Base-by-base conservation (phyloP, 1,139 yeast genomes). In the Yamadazyma jaroonii region DNA sequence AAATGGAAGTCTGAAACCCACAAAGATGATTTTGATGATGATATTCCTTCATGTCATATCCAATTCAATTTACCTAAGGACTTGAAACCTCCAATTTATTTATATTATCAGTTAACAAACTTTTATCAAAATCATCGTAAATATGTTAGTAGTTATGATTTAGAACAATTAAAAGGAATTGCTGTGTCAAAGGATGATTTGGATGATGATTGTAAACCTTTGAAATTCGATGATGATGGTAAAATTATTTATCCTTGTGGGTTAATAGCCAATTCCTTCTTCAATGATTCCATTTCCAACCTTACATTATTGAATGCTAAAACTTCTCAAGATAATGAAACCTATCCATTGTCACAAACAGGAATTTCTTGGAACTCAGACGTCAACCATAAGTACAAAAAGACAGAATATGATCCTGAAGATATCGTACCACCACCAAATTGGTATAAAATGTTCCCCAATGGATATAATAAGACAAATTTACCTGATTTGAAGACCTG, bases 361-460 rank as follows among this genome's bases (percentile, higher is more conserved):
- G 90, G 85, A 10, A 90, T 89, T 41, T 84, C 97, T 0, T 92
- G 98, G 98, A 56, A 81, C 2, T 76, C 89, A 4, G 96, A 90
- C 57, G 74, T 77, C 35, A 66, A 82, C 47, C 62, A 60, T 42
- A 75, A 95, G 44, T 90, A 82, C 68, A 80, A 84, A 64, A 85
- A 82, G 60, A 89, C 98, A 2, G 56, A 63, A 38, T 94, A 92
- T 64, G 67, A 72, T 43, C 70, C 81, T 23, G 60, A 74, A 9
- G 83, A 90, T 21, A 86, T 92, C 39, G 94, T 78, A 1, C 98
- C 98, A 9, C 98, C 98, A 8, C 97, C 96, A 50, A 88, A 88
- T 64, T 92, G 98, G 98, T 67, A 67, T 45, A 81, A 84, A 54
- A 67, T 51, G 65, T 92, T 58, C 59, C 98, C 98, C n/a, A 58